Evolutionary conservation across 148 eudicot genomes (phyloP).

Genomic region (Cornus controversa): DNA sequence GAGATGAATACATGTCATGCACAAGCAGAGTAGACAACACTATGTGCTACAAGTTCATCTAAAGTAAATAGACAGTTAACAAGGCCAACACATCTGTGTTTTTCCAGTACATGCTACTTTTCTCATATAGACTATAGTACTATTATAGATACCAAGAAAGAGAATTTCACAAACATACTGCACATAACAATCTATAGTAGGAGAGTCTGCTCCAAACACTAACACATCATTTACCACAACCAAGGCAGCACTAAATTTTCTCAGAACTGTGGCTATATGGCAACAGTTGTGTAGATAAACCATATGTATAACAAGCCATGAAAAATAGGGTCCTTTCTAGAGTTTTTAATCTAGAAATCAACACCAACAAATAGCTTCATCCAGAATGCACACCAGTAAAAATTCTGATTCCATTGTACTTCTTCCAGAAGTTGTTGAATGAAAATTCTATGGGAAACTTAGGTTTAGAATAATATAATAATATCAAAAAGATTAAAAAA

Average conservation of each 20-base stretch:
- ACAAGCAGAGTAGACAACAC: background rate
- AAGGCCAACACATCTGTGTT: background rate
- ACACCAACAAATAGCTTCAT: background rate
- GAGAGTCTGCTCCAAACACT: background rate
- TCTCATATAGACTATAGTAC: background rate
- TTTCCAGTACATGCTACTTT: background rate
- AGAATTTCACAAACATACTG: background rate
- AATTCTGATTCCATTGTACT: background rate
- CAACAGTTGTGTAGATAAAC: background rate
- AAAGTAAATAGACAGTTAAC: background rate
- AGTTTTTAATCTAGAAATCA: background rate
- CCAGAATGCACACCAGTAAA: background rate
- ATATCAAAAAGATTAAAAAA: too few species aligned
- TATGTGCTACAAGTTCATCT: background rate
- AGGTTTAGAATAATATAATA: too few species aligned
- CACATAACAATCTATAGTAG: background rate
- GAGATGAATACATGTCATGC: background rate
- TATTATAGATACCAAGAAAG: background rate
- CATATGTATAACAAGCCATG: background rate
- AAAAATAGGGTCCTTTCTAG: background rate
- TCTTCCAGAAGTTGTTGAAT: too few species aligned
- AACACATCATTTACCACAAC: background rate
- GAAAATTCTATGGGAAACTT: too few species aligned
- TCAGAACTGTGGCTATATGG: background rate
- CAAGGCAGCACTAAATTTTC: constrained; percentile 6